Base-by-base conservation (phyloP, 2,329 filamentous ascomycete species). In the Rutstroemia sp. region DNA sequence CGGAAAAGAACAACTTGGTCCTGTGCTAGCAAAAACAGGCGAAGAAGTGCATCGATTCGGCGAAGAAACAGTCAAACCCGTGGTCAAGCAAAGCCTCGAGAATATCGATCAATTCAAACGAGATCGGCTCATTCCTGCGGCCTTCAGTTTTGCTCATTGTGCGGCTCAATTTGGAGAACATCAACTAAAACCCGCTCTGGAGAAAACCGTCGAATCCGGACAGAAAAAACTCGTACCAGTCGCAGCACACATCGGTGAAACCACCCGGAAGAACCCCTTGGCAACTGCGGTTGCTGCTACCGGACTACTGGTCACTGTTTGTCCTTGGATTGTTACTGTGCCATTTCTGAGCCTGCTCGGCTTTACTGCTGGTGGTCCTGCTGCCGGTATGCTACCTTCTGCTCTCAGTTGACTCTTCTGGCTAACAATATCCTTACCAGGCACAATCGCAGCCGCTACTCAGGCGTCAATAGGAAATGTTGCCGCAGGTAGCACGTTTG, bases 401-500 rank as follows among this genome's bases (percentile, higher is more conserved):
- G 10, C 47, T 21, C 12, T n/a, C 19, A 19, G 4, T 19, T 48
- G 9, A 12, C 12, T 12, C 8, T 10, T 10, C 47, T 17, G 19
- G n/a, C 12, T 19, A 19, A 48, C 8, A 1, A 3, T 10, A 36
- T 30, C 21, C 16, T 5, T 21, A 44, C 10, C 19, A 48, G 47
- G 25, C 36, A 36, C 47, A 7, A 19, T 17, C n/a, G 57, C 54
- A 40, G 51, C 48, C 21, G 54, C 16, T 2, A 21, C 44, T 47
- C 54, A 57, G 39, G 45, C 49, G 10, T 36, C 48, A 2, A 17
- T 12, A 0, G 56, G 56, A 45, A 48, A 51, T 38, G 48, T 58
- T 3, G 48, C 50, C 17, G 51, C 57, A 19, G 44, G 48, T 16
- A 49, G 57, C 9, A 27, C 12, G 5, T 56, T 59, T 19, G 51